phyloP scores from a whole-genome alignment of 257 asterid species.

The Scutellaria baicalensis region DNA sequence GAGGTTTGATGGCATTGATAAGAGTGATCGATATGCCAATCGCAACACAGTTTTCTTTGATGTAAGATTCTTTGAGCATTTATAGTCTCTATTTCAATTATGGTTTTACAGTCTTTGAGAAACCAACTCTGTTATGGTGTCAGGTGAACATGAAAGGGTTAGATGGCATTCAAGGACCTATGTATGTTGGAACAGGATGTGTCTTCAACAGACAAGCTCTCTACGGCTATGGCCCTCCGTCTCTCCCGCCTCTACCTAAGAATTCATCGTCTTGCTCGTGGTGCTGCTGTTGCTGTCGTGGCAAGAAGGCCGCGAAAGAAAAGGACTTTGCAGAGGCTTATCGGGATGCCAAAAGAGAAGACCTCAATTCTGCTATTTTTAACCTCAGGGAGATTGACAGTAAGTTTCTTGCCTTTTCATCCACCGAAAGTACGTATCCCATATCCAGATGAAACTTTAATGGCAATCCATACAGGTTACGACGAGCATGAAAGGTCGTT shows the following conservation, averaged over 20 bases:
- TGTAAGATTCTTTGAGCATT: constrained; percentile 37
- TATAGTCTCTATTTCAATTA: neutral
- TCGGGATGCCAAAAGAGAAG: constrained; percentile 91
- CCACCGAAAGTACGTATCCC: neutral
- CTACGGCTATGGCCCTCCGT: constrained; percentile 86
- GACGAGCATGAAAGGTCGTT: constrained; percentile 90
- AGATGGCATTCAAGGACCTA: constrained; percentile 98
- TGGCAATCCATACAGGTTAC: constrained; percentile 36
- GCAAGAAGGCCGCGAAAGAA: constrained; percentile 72
- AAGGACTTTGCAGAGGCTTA: constrained; percentile 65
- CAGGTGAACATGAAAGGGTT: constrained; percentile 98
- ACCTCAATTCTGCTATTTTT: constrained; percentile 88
- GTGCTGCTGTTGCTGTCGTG: constrained; percentile 72
- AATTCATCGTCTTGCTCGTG: constrained; percentile 68
- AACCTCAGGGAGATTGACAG: constrained; percentile 93
- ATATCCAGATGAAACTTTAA: too few species aligned
- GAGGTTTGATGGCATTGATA: constrained; percentile 97
- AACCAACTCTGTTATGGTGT: neutral
- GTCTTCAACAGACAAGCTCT: constrained; percentile 94
- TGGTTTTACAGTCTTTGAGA: neutral
- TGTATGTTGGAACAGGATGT: constrained; percentile 95
- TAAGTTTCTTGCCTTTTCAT: constrained; percentile 25
- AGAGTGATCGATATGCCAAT: constrained; percentile 94
- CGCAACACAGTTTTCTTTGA: constrained; percentile 97
- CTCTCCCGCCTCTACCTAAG: constrained; percentile 43